Base-by-base conservation (phyloP, 768 basidiomycete genomes). In the Hericium coralloides region DNA sequence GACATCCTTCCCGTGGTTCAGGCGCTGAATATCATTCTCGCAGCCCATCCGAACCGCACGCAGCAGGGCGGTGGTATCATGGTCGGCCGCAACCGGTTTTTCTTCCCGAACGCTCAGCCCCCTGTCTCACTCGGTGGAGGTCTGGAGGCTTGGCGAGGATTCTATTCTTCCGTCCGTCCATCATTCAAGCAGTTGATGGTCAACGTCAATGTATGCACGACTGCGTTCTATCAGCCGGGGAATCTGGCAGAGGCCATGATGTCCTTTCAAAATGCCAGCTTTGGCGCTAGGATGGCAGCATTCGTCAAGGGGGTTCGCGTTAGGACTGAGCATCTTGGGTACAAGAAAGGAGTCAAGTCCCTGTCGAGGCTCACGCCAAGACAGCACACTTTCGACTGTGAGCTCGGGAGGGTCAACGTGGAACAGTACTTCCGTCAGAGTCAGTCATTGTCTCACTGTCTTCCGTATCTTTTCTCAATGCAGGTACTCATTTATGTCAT, bases 251-350 rank as follows among this genome's bases (percentile, higher is more conserved):
- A 62, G 7, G 69, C 74, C 2, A 72, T 83, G 70, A 53, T 70
- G 14, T 66, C 66, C 10, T 80, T 80, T 63, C 60, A 65, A 23
- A 62, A 74, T 1, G 74, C 77, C 4, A 82, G 79, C 58, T 84
- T 80, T 59, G 82, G 83, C 12, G 87, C 81, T 3, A 78, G 82
- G 23, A 65, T 76, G 37, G 73, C 73, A n/a, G 79, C 70, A 0
- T 92, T 89, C 60, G 84, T 80, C 41, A 81, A 76, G 58, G 79
- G 86, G 8, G 76, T 91, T 2, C 74, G 90, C 39, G 72, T 92
- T 49, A 76, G 74, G 66, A 81, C 88, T 1, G 76, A 68, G 2
- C 89, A 92, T 69, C 74, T 92, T 14, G 81, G 82, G n/a, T 85
- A 89, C 64, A 81, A 74, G 65, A 92, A 89, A 70, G 82, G 84